Percentiles rank a stretch among this genome's conserved stretches.
Conservation (phyloP, 345 rosid species). For the Eucalyptus dawsonii region DNA sequence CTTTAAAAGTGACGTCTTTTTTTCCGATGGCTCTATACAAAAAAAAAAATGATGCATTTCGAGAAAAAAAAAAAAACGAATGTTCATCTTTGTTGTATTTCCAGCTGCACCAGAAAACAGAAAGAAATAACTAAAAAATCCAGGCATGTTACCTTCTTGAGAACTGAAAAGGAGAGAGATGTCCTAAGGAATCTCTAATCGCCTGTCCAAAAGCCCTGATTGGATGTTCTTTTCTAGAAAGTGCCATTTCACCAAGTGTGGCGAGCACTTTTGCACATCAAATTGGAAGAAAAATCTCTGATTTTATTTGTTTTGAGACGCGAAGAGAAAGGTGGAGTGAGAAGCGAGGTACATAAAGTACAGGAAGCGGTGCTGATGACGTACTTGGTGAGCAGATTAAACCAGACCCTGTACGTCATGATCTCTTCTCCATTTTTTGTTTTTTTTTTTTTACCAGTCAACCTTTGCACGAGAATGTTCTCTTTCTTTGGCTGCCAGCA, state of each 20-base stretch:
- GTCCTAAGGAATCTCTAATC: not conserved
- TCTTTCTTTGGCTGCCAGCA: not conserved
- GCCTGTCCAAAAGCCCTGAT: conserved; percentile 1
- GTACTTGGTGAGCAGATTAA: not conserved
- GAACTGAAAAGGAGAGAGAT: not conserved
- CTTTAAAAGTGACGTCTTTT: conserved; percentile 15
- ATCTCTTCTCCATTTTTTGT: not conserved
- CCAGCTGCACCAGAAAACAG: not conserved
- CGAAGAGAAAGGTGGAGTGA: not conserved
- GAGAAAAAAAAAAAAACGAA: not conserved
- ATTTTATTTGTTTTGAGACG: too few species aligned
- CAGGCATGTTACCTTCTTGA: not conserved
- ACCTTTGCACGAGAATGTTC: not conserved
- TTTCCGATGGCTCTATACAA: conserved; percentile 3
- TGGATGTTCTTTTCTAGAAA: not conserved
- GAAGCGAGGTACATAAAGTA: not conserved
- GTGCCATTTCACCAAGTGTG: not conserved
- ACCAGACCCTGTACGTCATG: not conserved
- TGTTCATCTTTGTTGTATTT: not conserved
- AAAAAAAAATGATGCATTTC: not conserved
- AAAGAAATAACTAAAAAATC: not conserved
- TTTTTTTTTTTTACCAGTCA: not conserved
- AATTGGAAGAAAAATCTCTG: not conserved
- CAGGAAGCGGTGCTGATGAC: not conserved
- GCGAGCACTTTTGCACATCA: not conserved